phyloP scores from a whole-genome alignment of 805 yeast genomes.

The Saturnispora quitensis region DNA sequence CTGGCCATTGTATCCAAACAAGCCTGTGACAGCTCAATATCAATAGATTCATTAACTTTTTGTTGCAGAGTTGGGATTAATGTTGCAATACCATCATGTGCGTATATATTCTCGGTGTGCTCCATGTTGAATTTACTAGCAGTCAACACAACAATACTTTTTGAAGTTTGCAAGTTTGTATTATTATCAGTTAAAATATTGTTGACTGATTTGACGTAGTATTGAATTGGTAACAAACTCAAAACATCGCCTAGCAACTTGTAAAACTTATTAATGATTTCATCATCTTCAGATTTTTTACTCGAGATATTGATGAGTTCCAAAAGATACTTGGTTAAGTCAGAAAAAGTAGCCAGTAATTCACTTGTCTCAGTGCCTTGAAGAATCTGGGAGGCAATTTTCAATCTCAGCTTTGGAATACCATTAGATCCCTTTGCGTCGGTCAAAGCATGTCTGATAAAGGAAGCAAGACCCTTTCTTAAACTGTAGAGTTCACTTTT shows the following conservation, averaged over 20 bases:
- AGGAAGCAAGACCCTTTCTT: constrained; percentile 45
- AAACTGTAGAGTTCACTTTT: constrained; percentile 39
- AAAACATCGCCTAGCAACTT: constrained; percentile 53
- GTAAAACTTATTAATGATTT: constrained; percentile 37
- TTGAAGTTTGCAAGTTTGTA: constrained; percentile 41
- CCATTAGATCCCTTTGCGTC: constrained; percentile 32
- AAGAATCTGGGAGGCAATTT: constrained; percentile 28
- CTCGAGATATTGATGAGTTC: constrained; percentile 30
- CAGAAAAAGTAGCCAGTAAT: constrained; percentile 21
- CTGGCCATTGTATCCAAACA: constrained; percentile 60
- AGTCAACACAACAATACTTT: constrained; percentile 53
- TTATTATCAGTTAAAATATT: constrained; percentile 30
- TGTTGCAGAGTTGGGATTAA: constrained; percentile 43
- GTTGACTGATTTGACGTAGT: constrained; percentile 56
- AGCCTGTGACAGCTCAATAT: constrained; percentile 52
- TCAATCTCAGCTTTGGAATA: constrained; percentile 35
- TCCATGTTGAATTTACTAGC: constrained; percentile 65
- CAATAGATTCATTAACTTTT: constrained; percentile 29
- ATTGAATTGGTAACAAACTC: constrained; percentile 63
- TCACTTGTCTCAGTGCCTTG: constrained; percentile 19
- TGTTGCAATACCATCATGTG: constrained; percentile 41
- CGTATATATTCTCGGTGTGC: constrained; percentile 39
- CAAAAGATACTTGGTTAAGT: constrained; percentile 29
- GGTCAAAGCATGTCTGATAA: constrained; percentile 42
- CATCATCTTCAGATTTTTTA: constrained; percentile 22